A percentile compares a stretch with the other conserved stretches of the same genome.
phyloP scores from a whole-genome alignment of 352 stramenopile species.

The Phytophthora cajani region DNA sequence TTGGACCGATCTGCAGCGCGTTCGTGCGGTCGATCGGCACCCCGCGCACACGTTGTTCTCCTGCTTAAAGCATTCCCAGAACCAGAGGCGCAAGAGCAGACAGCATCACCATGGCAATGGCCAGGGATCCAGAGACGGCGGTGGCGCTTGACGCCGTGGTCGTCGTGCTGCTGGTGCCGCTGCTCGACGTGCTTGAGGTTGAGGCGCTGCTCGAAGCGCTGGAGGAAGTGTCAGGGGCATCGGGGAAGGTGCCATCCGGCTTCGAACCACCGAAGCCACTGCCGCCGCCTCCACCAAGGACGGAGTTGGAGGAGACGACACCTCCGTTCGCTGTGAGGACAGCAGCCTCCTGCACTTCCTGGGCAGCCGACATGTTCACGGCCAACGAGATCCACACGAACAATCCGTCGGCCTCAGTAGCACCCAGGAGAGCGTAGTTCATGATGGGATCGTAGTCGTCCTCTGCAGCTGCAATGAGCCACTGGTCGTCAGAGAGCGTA shows the following conservation, averaged over 20 bases:
- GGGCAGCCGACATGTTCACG: conserved; percentile 21
- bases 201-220: background rate
- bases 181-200: background rate
- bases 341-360: background rate
- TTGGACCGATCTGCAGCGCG: background rate
- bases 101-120: background rate
- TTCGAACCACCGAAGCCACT: background rate
- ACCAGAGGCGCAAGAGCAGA: background rate
- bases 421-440: conserved; percentile 21
- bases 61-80: background rate
- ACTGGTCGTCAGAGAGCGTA: conserved; percentile 22
- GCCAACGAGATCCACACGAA: conserved; percentile 26
- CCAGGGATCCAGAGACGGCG: background rate
- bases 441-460: conserved; percentile 26
- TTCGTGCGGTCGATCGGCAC: no score
- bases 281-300: background rate
- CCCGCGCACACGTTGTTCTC: background rate
- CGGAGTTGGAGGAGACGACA: background rate
- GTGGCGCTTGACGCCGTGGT: background rate
- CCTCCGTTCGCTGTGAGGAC: background rate
- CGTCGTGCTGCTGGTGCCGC: no score
- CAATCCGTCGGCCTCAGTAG: conserved; percentile 4
- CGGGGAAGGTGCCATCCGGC: background rate
- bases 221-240: background rate
- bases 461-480: conserved; percentile 1